phyloP scores from a whole-genome alignment of 345 rosid genomes.

The Populus deltoides region DNA sequence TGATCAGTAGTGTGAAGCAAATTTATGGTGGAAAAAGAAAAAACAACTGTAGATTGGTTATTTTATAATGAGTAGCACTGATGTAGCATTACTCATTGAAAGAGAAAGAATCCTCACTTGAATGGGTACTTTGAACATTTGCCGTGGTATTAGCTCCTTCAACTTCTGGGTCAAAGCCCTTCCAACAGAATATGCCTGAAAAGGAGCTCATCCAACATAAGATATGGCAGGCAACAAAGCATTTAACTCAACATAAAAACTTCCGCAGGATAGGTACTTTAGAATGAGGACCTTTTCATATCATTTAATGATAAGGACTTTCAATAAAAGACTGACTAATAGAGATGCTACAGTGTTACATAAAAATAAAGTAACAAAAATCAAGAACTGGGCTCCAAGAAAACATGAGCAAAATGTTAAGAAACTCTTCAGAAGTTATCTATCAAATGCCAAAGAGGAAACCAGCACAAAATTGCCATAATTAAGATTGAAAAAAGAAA shows the following conservation, averaged over 20 bases:
- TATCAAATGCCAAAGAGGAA: not conserved
- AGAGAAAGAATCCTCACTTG: slow-evolving; percentile 50
- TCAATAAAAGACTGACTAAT: not conserved
- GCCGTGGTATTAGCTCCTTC: slow-evolving; percentile 97
- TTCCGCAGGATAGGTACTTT: not conserved
- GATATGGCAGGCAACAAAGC: not conserved
- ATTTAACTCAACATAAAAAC: not conserved
- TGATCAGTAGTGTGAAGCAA: not conserved
- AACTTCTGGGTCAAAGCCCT: slow-evolving; percentile 94
- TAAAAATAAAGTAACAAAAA: too few relatives aligned
- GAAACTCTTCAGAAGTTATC: not conserved
- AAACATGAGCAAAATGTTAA: not conserved
- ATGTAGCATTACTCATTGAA: not conserved
- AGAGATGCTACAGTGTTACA: not conserved
- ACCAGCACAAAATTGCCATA: not conserved
- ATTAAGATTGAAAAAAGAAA: not conserved
- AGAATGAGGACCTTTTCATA: not conserved
- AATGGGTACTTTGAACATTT: slow-evolving; percentile 97
- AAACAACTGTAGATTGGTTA: not conserved
- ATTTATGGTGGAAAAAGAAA: not conserved
- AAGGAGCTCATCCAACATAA: slow-evolving; percentile 10
- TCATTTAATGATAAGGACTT: not conserved
- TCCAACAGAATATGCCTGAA: slow-evolving; percentile 88
- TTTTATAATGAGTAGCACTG: not conserved
- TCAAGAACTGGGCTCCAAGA: not conserved